These are phyloP conservation scores for Linnemannia exigua DNA, from an alignment of 192 early-diverging fungal species.

Conservation along the genomic window DNA sequence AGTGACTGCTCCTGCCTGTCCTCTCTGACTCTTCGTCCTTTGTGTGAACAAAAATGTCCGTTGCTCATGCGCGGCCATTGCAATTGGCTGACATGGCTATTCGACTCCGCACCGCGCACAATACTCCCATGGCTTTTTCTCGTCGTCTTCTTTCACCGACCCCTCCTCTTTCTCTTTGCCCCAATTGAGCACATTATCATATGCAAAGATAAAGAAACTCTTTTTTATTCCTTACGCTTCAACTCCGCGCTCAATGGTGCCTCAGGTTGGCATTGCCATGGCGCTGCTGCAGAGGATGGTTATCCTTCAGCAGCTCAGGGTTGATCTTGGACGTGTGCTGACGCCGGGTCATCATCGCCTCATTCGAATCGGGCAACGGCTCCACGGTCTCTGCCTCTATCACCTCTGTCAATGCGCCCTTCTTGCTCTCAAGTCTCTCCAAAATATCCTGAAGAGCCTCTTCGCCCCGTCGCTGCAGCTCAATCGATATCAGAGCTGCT, in stretches of 20 bases:
- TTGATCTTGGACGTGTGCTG: constrained; percentile 4
- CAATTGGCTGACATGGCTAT: not conserved
- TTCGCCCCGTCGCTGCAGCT: not conserved
- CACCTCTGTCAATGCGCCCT: not conserved
- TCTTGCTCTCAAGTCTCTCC: not conserved
- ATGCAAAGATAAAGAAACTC: not conserved
- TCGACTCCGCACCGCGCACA: not conserved
- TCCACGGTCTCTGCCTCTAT: not conserved
- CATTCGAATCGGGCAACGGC: not conserved
- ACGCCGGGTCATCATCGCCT: not conserved
- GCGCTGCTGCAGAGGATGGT: not conserved
- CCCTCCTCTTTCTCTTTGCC: not conserved
- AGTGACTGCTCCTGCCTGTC: not conserved
- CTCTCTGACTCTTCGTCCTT: not conserved
- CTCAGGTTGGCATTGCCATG: not conserved
- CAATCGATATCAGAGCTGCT: not conserved
- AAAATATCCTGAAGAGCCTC: constrained; percentile 7
- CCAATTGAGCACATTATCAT: not conserved
- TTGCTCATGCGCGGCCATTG: not conserved
- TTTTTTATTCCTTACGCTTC: not conserved
- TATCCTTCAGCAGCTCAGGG: constrained; percentile 9
- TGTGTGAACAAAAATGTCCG: constrained; percentile 1
- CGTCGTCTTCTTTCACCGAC: not conserved
- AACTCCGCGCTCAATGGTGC: not conserved
- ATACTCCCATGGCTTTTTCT: not conserved